Evolutionary conservation across 2,329 filamentous ascomycete species (phyloP), one percentile per base, ranked within the genome.

Genomic region (Zymoseptoria passerinii): DNA sequence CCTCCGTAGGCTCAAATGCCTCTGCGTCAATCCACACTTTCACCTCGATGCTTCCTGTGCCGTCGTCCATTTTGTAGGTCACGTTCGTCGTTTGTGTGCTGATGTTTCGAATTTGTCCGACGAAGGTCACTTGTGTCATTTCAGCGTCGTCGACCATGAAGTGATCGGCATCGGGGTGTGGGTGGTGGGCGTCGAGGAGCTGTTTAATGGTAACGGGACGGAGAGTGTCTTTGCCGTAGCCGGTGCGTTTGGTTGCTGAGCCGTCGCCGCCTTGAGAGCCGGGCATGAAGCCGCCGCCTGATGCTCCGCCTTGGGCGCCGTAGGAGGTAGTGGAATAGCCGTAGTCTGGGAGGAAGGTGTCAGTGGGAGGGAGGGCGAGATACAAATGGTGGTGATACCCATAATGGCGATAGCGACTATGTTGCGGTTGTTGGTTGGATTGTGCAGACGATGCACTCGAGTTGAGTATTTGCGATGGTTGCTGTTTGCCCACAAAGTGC

Each of bases 121-220:
- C 84, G 66, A 97, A 87, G 28, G 89, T 92, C 62, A 95, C 78
- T 62, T 83, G 80, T 49, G 85, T 86, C 61, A 92, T 79, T 63
- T 87, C 82, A 52, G 80, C 76, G 64, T 85, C 87, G 76, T 97
- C 94, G 68, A 97, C 88, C 63, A 85, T 85, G 81, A 95, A 94
- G 63, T 70, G 65, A 40, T 90, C 86, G 57, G 85, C 84, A 60
- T 86, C 83, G 1, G 85, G 84, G 72, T 88, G 87, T 48, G 86
- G 83, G 75, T 90, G 87, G 63, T 88, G 81, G 63, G 90, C 89
- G 63, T 95, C 90, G 70, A 92, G 79, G 58, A 96, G 83, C 76
- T 99, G 94, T 75, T 96, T 96, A 76, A 97, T 90, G 9, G 94
- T 99, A 52, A 96, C 89, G 0, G 94, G 92, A 50, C 94, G 88